A percentile compares a stretch with the other conserved stretches of the same genome.
Evolutionary conservation across 768 basidiomycete species (phyloP).

Genomic region (Trametopsis cervina): DNA sequence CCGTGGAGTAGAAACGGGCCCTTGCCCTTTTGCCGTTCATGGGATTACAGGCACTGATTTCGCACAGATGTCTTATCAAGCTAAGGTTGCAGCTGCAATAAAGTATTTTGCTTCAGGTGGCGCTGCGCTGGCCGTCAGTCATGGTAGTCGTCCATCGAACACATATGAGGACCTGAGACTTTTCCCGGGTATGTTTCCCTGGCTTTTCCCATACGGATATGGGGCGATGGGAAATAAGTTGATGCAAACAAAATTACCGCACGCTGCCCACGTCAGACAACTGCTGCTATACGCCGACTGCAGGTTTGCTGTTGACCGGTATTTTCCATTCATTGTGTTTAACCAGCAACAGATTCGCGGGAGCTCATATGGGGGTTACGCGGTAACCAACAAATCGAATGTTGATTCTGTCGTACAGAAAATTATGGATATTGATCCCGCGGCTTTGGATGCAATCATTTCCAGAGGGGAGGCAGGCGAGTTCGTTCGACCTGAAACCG

Average conservation of each 20-base stretch:
- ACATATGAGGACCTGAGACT: neutral
- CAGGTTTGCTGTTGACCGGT: too few species aligned
- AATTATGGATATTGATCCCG: too few species aligned
- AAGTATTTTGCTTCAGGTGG: slow-evolving; percentile 12
- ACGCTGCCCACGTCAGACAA: neutral
- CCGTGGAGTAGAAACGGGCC: too few species aligned
- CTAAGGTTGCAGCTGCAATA: slow-evolving; percentile 15
- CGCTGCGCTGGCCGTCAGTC: slow-evolving; percentile 1
- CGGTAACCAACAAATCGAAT: too few species aligned
- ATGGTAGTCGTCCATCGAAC: neutral
- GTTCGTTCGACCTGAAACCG: slow-evolving; percentile 22
- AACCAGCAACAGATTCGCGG: too few species aligned
- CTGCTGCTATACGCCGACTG: neutral
- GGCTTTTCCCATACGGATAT: slow-evolving; percentile 14
- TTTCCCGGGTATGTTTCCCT: slow-evolving; percentile 15
- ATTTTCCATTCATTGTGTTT: too few species aligned
- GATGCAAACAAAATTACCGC: neutral
- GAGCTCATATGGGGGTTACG: too few species aligned
- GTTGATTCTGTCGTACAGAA: too few species aligned
- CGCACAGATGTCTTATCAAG: neutral
- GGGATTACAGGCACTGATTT: too few species aligned
- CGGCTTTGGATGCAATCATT: too few species aligned
- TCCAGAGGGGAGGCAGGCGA: too few species aligned
- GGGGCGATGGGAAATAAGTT: slow-evolving; percentile 21
- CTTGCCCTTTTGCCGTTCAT: too few species aligned